phyloP scores from a whole-genome alignment of 345 rosid species.

The Populus pruinosa region DNA sequence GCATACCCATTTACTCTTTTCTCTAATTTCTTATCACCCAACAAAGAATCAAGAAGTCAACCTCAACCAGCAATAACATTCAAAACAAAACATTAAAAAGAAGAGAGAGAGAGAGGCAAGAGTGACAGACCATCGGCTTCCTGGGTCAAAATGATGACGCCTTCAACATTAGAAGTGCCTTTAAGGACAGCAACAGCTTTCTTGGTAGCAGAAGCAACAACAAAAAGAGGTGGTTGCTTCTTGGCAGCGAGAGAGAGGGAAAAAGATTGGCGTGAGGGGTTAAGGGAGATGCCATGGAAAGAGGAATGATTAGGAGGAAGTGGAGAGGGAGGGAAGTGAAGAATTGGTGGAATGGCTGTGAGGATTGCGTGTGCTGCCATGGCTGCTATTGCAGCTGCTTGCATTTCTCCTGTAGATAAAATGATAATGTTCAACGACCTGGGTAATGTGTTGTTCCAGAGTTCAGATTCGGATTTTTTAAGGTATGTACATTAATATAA shows the following conservation, averaged over 20 bases:
- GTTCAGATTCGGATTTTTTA: too few species aligned
- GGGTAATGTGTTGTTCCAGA: not conserved
- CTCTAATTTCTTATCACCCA: not conserved
- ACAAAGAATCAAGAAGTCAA: slow-evolving; percentile 1
- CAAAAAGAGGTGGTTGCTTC: slow-evolving; percentile 34
- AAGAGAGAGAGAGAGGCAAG: not conserved
- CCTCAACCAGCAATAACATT: not conserved
- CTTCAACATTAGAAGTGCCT: slow-evolving; percentile 77
- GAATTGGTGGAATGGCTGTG: slow-evolving; percentile 26
- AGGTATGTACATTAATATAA: too few species aligned
- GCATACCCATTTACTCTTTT: not conserved
- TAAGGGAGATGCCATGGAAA: slow-evolving; percentile 57
- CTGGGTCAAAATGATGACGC: slow-evolving; percentile 79
- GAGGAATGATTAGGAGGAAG: slow-evolving; percentile 32
- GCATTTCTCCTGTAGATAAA: slow-evolving; percentile 7
- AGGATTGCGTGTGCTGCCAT: slow-evolving; percentile 63
- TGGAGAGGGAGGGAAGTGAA: slow-evolving; percentile 19
- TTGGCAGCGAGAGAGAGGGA: slow-evolving; percentile 30
- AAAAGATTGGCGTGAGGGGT: slow-evolving; percentile 38
- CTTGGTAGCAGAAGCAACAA: slow-evolving; percentile 62
- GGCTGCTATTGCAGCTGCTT: slow-evolving; percentile 39
- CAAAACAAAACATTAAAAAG: not conserved
- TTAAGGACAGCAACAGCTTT: slow-evolving; percentile 91
- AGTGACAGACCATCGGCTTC: slow-evolving; percentile 52
- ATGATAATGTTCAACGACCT: not conserved